Base-by-base conservation (phyloP, 768 basidiomycete species). In the Termitomyces sp. region DNA sequence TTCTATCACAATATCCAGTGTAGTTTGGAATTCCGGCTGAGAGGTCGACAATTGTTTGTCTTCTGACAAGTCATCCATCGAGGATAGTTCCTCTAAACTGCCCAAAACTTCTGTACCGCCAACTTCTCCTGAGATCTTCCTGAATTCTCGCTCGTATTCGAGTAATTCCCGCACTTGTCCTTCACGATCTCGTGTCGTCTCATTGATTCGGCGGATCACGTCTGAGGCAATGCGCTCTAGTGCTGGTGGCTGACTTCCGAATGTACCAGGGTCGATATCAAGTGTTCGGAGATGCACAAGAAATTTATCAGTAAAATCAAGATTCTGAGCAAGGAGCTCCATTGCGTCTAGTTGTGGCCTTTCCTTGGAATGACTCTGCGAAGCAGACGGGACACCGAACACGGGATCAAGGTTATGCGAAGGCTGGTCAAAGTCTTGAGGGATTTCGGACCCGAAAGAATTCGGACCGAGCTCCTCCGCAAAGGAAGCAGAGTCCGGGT, bases 91-190 rank as follows among this genome's bases (percentile, higher is more conserved):
- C 16, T 93, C 89, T 54, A 94, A 74, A 63, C 79, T 78, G 12
- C 84, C 83, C 11, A 95, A 76, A 11, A 83, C 84, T 41, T 93
- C 91, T 41, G 75, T 81, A 20, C 92, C 92, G 41, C 89, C 88
- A 18, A 90, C 82, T 70, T 93, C 91, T 5, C 81, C 84, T 1
- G 86, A 83, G 64, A 92, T 89, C 68, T 85, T 84, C 63, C 82
- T 80, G 67, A 95, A 84, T 71, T 93, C 88, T 54, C 91, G 82
- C 66, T 94, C 92, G 67, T 81, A 88, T 62, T 86, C 89, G 37
- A 87, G 74, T 55, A 95, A 72, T 66, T 86, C 89, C 54, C 93
- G 86, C 4, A 92, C 83, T 72, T 95, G 93, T 3, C 78, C 81
- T 69, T 95, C 93, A 58, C 93, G 82, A 65, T 91, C 87, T 49